These are phyloP conservation scores for Filobasidium wieringae DNA, from an alignment of 768 basidiomycete species.

Conservation along the genomic window DNA sequence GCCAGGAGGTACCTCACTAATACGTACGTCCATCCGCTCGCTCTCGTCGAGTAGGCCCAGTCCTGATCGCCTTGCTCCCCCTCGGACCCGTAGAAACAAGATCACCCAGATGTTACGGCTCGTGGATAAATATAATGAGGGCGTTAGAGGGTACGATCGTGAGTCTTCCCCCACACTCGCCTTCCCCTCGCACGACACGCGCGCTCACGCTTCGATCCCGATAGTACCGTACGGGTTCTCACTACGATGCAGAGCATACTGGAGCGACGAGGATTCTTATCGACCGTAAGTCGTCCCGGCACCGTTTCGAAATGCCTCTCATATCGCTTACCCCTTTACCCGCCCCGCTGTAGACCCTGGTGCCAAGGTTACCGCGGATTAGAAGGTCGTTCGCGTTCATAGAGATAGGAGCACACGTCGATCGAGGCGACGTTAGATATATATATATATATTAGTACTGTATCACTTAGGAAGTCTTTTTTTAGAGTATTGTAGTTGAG, in stretches of 20 bases:
- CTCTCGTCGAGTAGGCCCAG: background rate
- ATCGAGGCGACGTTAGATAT: no score
- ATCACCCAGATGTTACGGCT: slow-evolving; percentile 13
- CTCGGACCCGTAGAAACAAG: slow-evolving; percentile 8
- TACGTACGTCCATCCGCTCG: slow-evolving; percentile 12
- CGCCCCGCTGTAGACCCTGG: slow-evolving; percentile 13
- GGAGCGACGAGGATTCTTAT: slow-evolving; percentile 22
- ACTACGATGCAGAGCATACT: slow-evolving; percentile 28
- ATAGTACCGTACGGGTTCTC: slow-evolving; percentile 28
- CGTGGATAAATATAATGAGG: slow-evolving; percentile 17
- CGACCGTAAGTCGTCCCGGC: slow-evolving; percentile 22
- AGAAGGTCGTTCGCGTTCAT: background rate
- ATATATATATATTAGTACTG: no score
- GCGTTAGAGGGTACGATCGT: slow-evolving; percentile 28
- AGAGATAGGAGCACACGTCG: no score
- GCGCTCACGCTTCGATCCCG: background rate
- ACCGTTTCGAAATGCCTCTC: background rate
- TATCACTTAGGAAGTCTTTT: no score
- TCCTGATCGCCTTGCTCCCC: background rate
- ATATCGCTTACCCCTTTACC: background rate
- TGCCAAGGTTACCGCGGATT: slow-evolving; percentile 11
- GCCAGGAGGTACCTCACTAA: slow-evolving; percentile 31
- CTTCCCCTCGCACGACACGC: background rate
- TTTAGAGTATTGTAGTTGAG: no score
- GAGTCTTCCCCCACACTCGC: background rate